Conservation (phyloP, 192 early-diverging fungal genomes). For the Dissophora globulifera region DNA sequence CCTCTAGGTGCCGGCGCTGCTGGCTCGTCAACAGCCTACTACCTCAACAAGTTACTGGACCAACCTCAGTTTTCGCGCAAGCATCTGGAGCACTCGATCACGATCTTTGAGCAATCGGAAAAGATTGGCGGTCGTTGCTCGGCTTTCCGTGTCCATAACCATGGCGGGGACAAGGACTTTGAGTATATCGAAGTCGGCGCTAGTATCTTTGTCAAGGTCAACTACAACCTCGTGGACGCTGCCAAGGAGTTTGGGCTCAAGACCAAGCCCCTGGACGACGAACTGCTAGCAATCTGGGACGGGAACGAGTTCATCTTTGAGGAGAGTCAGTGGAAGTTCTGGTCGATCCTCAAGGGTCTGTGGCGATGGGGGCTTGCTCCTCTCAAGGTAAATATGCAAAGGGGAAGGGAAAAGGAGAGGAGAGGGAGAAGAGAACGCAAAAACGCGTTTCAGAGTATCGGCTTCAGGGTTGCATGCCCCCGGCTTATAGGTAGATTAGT, state of each 20-base stretch:
- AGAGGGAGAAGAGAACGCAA: background rate
- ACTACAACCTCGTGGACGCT: slow-evolving; percentile 65
- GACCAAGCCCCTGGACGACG: slow-evolving; percentile 41
- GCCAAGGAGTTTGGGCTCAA: slow-evolving; percentile 61
- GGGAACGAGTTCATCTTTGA: slow-evolving; percentile 64
- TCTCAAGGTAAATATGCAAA: slow-evolving; percentile 49
- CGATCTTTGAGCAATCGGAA: slow-evolving; percentile 64
- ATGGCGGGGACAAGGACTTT: slow-evolving; percentile 13
- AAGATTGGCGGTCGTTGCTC: slow-evolving; percentile 65
- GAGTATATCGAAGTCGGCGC: slow-evolving; percentile 67
- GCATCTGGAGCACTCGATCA: slow-evolving; percentile 48
- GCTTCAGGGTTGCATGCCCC: too few species aligned
- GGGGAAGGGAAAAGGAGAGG: background rate
- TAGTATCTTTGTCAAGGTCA: slow-evolving; percentile 70
- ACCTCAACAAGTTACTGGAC: slow-evolving; percentile 33
- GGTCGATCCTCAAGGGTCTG: slow-evolving; percentile 53
- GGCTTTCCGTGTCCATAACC: slow-evolving; percentile 33
- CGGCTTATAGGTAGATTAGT: too few species aligned
- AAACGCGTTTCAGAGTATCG: too few species aligned
- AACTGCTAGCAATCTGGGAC: slow-evolving; percentile 59
- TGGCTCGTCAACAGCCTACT: slow-evolving; percentile 63
- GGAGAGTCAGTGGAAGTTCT: slow-evolving; percentile 54
- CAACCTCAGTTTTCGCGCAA: slow-evolving; percentile 21
- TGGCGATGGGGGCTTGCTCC: slow-evolving; percentile 59
- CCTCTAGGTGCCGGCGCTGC: slow-evolving; percentile 63